phyloP scores from a whole-genome alignment of 495 filamentous ascomycete genomes.

The Hypoxylon subgilvum region DNA sequence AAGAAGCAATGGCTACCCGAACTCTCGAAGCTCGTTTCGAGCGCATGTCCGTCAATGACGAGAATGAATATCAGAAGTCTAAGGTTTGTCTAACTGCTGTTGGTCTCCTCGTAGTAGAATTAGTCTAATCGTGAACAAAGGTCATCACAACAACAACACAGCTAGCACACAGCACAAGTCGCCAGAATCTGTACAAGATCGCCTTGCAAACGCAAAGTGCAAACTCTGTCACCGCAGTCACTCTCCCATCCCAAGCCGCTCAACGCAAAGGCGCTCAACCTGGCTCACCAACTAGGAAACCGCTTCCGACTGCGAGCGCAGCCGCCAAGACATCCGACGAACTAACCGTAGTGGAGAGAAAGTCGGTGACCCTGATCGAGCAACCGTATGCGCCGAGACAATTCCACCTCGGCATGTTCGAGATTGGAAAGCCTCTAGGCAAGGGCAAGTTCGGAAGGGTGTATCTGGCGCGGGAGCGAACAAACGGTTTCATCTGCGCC shows the following conservation, averaged over 20 bases:
- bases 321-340: conserved; percentile 62
- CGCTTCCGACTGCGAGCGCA: conserved; percentile 44
- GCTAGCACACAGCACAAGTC: conserved; percentile 63
- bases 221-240: conserved; percentile 65
- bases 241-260: conserved; percentile 68
- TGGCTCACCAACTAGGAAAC: conserved; percentile 45
- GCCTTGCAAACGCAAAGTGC: conserved; percentile 73
- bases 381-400: conserved; percentile 69
- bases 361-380: conserved; percentile 60
- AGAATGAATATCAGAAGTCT: conserved; percentile 75
- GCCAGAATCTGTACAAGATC: conserved; percentile 78
- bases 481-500: conserved; percentile 90
- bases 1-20: conserved; percentile 52
- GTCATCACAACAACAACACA: conserved; percentile 61
- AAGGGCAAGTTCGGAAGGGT: conserved; percentile 98
- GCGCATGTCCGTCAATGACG: conserved; percentile 80
- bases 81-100: conserved; percentile 61
- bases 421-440: conserved; percentile 92
- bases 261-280: conserved; percentile 52
- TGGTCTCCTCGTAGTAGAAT: background rate
- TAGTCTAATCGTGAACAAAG: conserved; percentile 50
- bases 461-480: conserved; percentile 90
- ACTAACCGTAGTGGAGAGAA: conserved; percentile 53
- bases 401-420: conserved; percentile 97
- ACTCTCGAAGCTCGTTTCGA: conserved; percentile 79